Base-by-base conservation (phyloP, 2,329 filamentous ascomycete genomes). In the Neurospora sp. region DNA sequence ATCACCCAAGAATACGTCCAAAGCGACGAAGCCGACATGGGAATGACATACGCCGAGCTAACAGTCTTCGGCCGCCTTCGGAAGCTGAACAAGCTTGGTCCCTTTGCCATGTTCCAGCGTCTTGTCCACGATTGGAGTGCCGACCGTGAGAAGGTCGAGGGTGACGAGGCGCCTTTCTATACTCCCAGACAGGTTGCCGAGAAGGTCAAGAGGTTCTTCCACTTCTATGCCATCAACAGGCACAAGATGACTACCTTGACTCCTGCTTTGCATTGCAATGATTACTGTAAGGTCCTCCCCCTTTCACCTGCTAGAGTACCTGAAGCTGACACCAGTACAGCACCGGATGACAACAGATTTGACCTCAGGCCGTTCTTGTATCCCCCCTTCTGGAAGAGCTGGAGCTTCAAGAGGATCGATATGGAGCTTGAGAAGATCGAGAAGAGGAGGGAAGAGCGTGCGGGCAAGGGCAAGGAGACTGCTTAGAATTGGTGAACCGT, bases 181-280 rank as follows among this genome's bases (percentile, higher is more conserved):
- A 78, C 76, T 6, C 82, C 82, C 0, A 75, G 75, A 8, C 76
- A 83, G 74, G 82, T 86, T 73, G 80, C 83, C 57, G 79, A 83
- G 74, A 87, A 80, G 71, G 79, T 80, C 69, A 80, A 80, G 72
- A 78, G 78, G 28, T 86, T 86, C 76, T 83, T 81, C 76, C 80
- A 80, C 72, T 87, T 83, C 75, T 89, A 90, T 75, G 82, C 84
- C 0, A 87, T 89, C 75, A 90, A 91, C 77, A 80, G 89, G 15
- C 89, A 91, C 77, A 91, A 91, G 79, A 86, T 87, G 82, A 89
- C 88, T 0, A 84, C 84, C 1, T 78, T 89, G 67, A 89, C 88
- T 3, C 87, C 87, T 0, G 82, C 83, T 3, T 81, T 88, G 46
- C 88, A 89, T 72, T 78, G 76, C 68, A 77, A 78, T 37, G 75